Evolutionary conservation across 1,139 yeast genomes (phyloP).

Genomic region (Hyphopichia fennica): DNA sequence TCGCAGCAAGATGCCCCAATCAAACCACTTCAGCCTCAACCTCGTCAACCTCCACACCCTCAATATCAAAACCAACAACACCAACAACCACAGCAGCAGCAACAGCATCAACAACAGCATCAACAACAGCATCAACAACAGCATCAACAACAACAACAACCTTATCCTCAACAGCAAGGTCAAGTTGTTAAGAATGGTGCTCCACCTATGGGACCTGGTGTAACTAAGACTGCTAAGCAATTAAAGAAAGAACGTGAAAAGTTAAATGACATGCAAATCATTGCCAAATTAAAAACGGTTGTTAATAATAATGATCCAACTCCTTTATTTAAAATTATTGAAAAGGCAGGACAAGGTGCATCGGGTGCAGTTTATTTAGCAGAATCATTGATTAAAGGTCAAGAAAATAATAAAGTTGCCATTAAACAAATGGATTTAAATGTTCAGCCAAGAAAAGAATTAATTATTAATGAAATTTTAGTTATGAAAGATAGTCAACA

Average conservation of each 20-base stretch:
- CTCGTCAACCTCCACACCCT: slow-evolving; percentile 10
- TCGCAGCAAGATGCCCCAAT: slow-evolving; percentile 15
- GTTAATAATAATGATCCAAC: slow-evolving; percentile 84
- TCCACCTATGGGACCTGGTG: slow-evolving; percentile 17
- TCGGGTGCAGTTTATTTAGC: slow-evolving; percentile 95
- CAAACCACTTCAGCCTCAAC: slow-evolving; percentile 22
- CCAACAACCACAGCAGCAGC: no score
- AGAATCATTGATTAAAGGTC: slow-evolving; percentile 49
- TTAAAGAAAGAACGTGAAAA: slow-evolving; percentile 65
- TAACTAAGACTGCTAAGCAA: slow-evolving; percentile 40
- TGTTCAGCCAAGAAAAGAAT: slow-evolving; percentile 91
- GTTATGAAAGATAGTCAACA: slow-evolving; percentile 53
- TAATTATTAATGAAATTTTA: slow-evolving; percentile 61
- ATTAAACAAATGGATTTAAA: slow-evolving; percentile 94
- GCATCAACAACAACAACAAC: slow-evolving; percentile 2
- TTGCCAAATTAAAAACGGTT: slow-evolving; percentile 80
- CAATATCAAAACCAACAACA: background rate
- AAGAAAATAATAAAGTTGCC: slow-evolving; percentile 57
- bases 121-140: no score
- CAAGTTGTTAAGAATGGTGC: slow-evolving; percentile 7
- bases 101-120: no score
- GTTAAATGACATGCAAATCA: slow-evolving; percentile 81
- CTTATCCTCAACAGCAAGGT: slow-evolving; percentile 1
- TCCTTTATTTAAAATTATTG: slow-evolving; percentile 79
- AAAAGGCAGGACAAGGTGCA: slow-evolving; percentile 99